Base-by-base conservation (phyloP, 345 rosid genomes). In the Trapa incisa region DNA sequence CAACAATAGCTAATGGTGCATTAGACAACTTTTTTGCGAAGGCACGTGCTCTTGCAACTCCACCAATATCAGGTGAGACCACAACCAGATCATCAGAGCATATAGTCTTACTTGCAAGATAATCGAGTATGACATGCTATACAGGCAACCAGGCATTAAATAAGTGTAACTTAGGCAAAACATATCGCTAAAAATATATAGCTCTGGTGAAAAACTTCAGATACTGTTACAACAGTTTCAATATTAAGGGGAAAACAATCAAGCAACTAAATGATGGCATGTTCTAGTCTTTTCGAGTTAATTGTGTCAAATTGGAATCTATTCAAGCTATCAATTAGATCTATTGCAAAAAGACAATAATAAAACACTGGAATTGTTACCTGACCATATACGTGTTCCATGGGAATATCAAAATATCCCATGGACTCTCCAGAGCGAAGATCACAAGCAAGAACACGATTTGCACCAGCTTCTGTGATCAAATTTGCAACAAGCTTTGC, bases 341-440 rank as follows among this genome's bases (percentile, higher is more conserved):
- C 17, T 16, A n/a, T 22, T 43, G 53, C 45, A 33, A 37, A 35
- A 42, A 41, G 29, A 12, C n/a, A 22, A 22, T 22, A 22, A 41
- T 41, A 41, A 65, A 36, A 37, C 48, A 45, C 7, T 45, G 57
- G 37, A 47, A 52, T 32, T 39, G 52, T 60, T 83, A 93, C 97
- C 94, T 85, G 97, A 74, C 97, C 97, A 77, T 93, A 90, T 7
- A 90, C 92, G 75, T 93, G 97, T 78, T 93, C 98, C 54, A 90
- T 94, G 8, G 98, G 96, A 70, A 93, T 93, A 77, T 93, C 98
- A 77, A 93, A 93, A 78, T 93, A 93, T 7, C 97, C 98, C 90
- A 93, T 93, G 69, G 98, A 93, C 85, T 90, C 96, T 65, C 98
- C 97, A 9, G 98, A 93, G 73, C 90, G 98, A 76, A 93, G 98